Base-by-base conservation (phyloP, 2,329 filamentous ascomycete species). In the Lasiodiplodia theobromae region DNA sequence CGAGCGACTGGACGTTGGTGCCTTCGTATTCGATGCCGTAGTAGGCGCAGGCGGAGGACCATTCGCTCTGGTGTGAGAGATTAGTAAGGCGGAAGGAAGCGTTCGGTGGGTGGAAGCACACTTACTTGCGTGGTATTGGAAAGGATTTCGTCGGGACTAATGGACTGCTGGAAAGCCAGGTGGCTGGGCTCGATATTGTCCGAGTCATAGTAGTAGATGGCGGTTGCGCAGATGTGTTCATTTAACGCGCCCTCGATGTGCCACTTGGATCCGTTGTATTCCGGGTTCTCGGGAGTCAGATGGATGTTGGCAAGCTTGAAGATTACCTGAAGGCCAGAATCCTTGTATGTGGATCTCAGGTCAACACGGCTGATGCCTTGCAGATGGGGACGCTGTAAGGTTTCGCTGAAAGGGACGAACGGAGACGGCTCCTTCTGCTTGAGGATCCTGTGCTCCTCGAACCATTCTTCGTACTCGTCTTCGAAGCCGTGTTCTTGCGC, bases 181-280 rank as follows among this genome's bases (percentile, higher is more conserved):
- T 71, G 72, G 54, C 81, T 82, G 0, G 85, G 80, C 0, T 85
- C 85, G 63, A 91, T 85, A 74, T 92, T 92, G 0, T 88, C 83
- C 56, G 75, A 79, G 69, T 89, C 86, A 71, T 87, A 88, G 75
- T 89, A 89, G 76, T 88, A 89, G 25, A 91, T 78, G 0, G 88
- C 86, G 0, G 88, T 88, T 0, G 88, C 88, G 71, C 84, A 85
- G 49, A 92, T 90, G 70, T 86, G 86, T 75, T 92, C 89, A 71
- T 92, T 91, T 77, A 80, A 72, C 37, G 71, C 71, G 7, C 80
- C 80, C 71, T 83, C 80, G 18, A 84, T 73, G 70, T 88, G 86
- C 84, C 86, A 89, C 1, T 77, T 78, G 0, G 86, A 86, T 16
- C 85, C 85, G 0, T 78, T 76, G 70, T 88, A 91, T 0, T 74